Evolutionary conservation across 192 early-diverging fungal genomes (phyloP).

Genomic region (Martensiomyces pterosporus): DNA sequence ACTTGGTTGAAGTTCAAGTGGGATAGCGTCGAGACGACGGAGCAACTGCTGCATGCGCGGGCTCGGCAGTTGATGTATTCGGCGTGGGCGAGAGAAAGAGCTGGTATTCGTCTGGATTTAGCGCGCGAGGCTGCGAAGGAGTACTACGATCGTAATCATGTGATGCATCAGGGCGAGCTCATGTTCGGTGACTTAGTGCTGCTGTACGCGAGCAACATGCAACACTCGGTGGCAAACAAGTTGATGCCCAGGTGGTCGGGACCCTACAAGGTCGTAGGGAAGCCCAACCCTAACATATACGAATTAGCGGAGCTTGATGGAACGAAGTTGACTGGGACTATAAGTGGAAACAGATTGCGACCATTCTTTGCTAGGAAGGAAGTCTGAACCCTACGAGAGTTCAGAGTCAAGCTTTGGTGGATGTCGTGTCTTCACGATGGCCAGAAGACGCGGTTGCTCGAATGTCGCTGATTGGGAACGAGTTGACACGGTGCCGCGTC

Average conservation of each 20-base stretch:
- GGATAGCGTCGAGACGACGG: background rate
- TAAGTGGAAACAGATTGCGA: background rate
- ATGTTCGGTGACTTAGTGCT: background rate
- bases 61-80: background rate
- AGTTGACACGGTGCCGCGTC: background rate
- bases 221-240: background rate
- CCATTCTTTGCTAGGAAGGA: background rate
- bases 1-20: slow-evolving; percentile 1
- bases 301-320: background rate
- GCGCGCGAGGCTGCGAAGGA: background rate
- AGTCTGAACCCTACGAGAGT: background rate
- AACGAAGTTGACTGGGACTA: background rate
- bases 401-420: background rate
- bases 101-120: background rate
- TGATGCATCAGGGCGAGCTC: background rate
- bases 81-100: background rate
- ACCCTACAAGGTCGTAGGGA: background rate
- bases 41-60: background rate
- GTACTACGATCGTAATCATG: background rate
- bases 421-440: background rate
- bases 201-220: background rate
- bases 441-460: background rate
- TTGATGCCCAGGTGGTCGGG: background rate
- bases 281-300: background rate
- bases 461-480: background rate